These are phyloP conservation scores for Dalbergia oliveri DNA, from an alignment of 306 rosid species.

Conservation along the genomic window DNA sequence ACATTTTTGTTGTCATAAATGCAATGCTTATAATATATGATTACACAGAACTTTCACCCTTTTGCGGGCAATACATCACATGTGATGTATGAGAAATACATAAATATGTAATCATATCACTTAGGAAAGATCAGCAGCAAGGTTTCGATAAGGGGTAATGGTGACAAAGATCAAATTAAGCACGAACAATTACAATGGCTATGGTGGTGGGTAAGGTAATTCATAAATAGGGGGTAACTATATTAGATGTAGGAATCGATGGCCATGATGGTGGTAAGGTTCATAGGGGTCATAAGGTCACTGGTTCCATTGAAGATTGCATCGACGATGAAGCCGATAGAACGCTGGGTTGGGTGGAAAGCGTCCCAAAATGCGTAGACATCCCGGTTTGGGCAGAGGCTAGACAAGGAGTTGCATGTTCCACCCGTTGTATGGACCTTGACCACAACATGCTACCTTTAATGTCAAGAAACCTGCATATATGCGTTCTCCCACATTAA, in stretches of 20 bases:
- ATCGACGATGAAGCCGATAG: slow-evolving; percentile 45
- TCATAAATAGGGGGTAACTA: no score
- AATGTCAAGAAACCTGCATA: slow-evolving; percentile 60
- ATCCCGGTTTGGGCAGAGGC: slow-evolving; percentile 50
- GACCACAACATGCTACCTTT: slow-evolving; percentile 70
- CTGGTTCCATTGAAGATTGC: slow-evolving; percentile 43
- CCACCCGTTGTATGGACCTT: slow-evolving; percentile 69
- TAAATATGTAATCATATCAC: no score
- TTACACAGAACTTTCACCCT: neutral
- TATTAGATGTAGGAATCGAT: slow-evolving; percentile 51
- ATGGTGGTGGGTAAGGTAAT: no score
- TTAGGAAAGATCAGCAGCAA: no score
- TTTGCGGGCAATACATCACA: no score
- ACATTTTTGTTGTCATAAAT: neutral
- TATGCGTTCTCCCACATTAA: neutral
- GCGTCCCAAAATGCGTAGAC: slow-evolving; percentile 60
- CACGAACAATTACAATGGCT: neutral
- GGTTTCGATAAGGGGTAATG: no score
- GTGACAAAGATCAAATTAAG: no score
- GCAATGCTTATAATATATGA: neutral
- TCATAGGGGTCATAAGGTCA: slow-evolving; percentile 56
- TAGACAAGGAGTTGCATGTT: slow-evolving; percentile 45
- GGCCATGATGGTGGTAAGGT: slow-evolving; percentile 63
- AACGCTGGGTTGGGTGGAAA: slow-evolving; percentile 62
- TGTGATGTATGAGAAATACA: no score